Evolutionary conservation across 1,284 basidiomycete genomes (phyloP).

Genomic region (Sanghuangporus weigelae): DNA sequence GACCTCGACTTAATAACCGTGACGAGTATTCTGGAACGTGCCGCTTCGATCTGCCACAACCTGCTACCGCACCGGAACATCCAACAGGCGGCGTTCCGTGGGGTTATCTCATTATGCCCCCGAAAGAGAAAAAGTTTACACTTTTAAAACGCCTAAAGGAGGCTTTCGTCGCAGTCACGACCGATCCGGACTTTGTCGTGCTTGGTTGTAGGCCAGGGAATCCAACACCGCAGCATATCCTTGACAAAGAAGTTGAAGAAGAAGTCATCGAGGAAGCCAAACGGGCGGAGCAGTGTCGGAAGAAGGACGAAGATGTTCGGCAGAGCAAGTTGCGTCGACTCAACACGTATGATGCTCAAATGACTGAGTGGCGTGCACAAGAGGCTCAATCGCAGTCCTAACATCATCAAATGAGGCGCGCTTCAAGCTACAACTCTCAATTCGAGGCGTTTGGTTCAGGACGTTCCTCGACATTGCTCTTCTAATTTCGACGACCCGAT

Average conservation of each 20-base stretch:
- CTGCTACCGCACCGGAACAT: no score
- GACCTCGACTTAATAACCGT: not conserved
- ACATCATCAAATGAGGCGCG: not conserved
- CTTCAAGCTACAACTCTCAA: no score
- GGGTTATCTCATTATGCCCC: not conserved
- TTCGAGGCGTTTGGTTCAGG: no score
- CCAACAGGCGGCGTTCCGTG: not conserved
- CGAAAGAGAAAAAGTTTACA: not conserved
- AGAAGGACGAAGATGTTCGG: not conserved
- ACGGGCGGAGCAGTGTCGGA: not conserved
- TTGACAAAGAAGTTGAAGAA: not conserved
- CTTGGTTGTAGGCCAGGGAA: not conserved
- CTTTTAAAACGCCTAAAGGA: not conserved
- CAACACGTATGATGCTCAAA: not conserved
- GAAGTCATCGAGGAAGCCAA: not conserved
- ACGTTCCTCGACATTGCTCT: no score
- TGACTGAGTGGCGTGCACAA: not conserved
- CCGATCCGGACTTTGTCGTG: not conserved
- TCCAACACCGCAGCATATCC: not conserved
- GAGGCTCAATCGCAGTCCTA: not conserved
- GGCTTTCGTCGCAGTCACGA: not conserved
- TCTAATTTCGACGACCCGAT: no score
- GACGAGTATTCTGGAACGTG: not conserved
- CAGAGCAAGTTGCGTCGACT: not conserved
- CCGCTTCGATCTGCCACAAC: not conserved